These are phyloP conservation scores for Uromyces viciae-fabae DNA, from an alignment of 1,284 basidiomycete genomes.

Conservation along the genomic window DNA sequence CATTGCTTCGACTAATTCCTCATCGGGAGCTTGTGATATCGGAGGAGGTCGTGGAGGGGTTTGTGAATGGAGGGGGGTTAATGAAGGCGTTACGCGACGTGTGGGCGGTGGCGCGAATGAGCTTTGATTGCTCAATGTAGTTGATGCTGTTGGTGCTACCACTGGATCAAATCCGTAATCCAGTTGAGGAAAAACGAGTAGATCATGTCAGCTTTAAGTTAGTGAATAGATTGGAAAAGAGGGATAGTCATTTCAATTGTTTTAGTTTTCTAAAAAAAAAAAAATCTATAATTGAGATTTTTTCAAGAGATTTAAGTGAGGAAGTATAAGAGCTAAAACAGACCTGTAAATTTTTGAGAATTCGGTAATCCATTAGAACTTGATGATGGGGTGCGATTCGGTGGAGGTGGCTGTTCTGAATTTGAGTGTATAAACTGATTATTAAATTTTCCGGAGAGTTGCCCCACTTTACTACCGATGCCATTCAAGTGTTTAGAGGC, in stretches of 20 bases:
- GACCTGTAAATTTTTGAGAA: constrained; percentile 36
- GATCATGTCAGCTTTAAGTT: no score
- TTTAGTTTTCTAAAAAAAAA: not conserved
- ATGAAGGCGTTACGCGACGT: constrained; percentile 1
- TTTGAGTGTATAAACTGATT: constrained; percentile 14
- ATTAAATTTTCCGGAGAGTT: constrained; percentile 37
- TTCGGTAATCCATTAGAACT: constrained; percentile 6
- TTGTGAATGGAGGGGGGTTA: not conserved
- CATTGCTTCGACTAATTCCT: constrained; percentile 40
- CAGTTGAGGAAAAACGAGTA: constrained; percentile 3
- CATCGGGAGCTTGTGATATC: not conserved
- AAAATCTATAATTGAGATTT: not conserved
- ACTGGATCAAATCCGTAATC: not conserved
- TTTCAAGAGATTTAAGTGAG: not conserved
- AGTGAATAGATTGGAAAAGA: not conserved
- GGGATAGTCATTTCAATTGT: not conserved
- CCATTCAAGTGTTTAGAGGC: constrained; percentile 32
- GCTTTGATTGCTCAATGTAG: not conserved
- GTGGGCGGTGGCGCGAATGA: constrained; percentile 36
- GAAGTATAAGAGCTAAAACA: not conserved
- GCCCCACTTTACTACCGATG: constrained; percentile 28
- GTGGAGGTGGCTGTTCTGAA: not conserved
- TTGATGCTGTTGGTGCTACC: not conserved
- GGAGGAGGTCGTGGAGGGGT: not conserved
- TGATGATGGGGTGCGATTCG: not conserved